Conservation (phyloP, 768 basidiomycete genomes). For the Psilocybe tampanensis region DNA sequence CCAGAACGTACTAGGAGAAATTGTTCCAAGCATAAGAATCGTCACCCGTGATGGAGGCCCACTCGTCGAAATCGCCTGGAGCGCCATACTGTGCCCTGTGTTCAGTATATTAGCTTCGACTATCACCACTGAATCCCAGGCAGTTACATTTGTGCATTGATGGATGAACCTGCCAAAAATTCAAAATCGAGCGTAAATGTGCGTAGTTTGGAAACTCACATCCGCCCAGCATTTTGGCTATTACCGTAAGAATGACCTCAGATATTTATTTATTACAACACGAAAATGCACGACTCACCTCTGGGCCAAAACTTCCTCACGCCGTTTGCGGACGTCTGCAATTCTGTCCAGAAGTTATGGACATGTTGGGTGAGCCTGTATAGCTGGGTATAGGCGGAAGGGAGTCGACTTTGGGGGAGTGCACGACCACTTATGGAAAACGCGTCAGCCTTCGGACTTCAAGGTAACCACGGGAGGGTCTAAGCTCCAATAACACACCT, state of each 20-base stretch:
- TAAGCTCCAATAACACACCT: background rate
- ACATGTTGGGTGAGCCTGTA: constrained; percentile 39
- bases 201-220: constrained; percentile 39
- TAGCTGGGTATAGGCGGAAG: constrained; percentile 39
- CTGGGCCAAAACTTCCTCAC: constrained; percentile 58
- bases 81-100: constrained; percentile 65
- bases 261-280: background rate
- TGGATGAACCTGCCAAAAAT: constrained; percentile 41
- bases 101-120: background rate
- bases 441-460: background rate
- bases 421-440: constrained; percentile 38
- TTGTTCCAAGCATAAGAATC: constrained; percentile 65
- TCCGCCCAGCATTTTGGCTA: constrained; percentile 69
- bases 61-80: constrained; percentile 73
- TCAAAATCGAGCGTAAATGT: background rate
- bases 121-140: background rate
- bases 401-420: constrained; percentile 37
- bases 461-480: too few species aligned
- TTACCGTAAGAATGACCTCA: background rate
- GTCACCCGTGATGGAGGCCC: constrained; percentile 56
- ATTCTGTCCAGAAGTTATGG: constrained; percentile 50
- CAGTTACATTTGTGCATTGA: constrained; percentile 59
- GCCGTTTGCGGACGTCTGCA: constrained; percentile 47
- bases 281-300: constrained; percentile 35
- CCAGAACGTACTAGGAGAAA: constrained; percentile 42